A percentile compares a stretch with the other conserved stretches of the same genome.
Conservation (phyloP, 2,329 filamentous ascomycete species). For the Xylariaceae sp. region DNA sequence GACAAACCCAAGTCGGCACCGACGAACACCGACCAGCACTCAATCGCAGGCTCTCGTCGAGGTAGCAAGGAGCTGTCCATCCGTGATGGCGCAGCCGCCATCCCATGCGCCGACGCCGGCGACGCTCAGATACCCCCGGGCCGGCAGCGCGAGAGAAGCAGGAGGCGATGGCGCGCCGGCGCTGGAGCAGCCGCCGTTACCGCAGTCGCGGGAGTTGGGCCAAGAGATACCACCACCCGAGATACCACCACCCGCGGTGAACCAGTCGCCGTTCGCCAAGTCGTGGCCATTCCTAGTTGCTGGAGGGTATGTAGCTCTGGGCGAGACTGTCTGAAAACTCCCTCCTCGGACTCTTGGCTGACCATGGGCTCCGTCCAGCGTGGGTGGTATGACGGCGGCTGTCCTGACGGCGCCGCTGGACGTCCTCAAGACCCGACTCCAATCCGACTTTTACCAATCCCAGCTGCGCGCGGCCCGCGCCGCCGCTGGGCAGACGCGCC, state of each 20-base stretch:
- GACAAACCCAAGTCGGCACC: no score
- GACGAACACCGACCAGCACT: not conserved
- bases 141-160: conserved; percentile 12
- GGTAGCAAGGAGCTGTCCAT: no score
- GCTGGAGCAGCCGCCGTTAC: conserved; percentile 27
- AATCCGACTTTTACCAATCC: conserved; percentile 89
- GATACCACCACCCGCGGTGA: no score
- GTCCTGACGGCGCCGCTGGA: conserved; percentile 92
- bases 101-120: conserved; percentile 9
- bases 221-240: conserved; percentile 47
- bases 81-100: conserved; percentile 11
- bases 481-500: conserved; percentile 47
- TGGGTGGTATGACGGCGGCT: conserved; percentile 85
- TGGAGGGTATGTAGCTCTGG: conserved; percentile 59
- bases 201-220: conserved; percentile 56
- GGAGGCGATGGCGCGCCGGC: conserved; percentile 12
- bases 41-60: not conserved
- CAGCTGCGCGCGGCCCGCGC: conserved; percentile 64
- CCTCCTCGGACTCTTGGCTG: not conserved
- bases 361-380: conserved; percentile 36
- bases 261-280: conserved; percentile 52
- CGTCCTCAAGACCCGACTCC: conserved; percentile 85
- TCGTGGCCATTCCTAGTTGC: conserved; percentile 91
- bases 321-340: conserved; percentile 1
- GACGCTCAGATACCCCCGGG: conserved; percentile 8